Evolutionary conservation across 371 early-diverging fungal species (phyloP).

Genomic region (Amoeboaphelidium protococcarum): DNA sequence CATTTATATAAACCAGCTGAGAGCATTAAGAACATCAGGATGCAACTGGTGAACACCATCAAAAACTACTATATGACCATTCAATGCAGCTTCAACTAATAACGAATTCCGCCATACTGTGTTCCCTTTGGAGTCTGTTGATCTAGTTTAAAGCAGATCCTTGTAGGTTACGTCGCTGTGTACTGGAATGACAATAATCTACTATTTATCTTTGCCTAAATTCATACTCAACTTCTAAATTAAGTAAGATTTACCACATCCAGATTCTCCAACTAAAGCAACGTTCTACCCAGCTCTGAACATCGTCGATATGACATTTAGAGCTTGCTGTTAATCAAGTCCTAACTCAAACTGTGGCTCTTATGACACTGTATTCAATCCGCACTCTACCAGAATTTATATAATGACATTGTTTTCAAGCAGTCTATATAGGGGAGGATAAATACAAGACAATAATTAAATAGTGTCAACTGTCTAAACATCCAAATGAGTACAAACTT

Average conservation of each 20-base stretch:
- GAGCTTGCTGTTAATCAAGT: background rate
- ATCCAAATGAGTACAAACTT: too few species aligned
- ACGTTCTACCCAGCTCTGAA: constrained; percentile 36
- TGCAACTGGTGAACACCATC: background rate
- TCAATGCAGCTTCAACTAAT: background rate
- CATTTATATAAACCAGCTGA: too few species aligned
- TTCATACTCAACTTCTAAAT: constrained; percentile 36
- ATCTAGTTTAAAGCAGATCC: constrained; percentile 49
- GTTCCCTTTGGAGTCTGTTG: constrained; percentile 38
- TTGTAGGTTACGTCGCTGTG: constrained; percentile 49
- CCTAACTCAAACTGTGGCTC: too few species aligned
- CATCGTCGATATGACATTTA: constrained; percentile 22
- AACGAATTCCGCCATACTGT: constrained; percentile 16
- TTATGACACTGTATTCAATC: too few species aligned
- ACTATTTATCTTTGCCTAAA: constrained; percentile 30
- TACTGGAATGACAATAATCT: constrained; percentile 20
- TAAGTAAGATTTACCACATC: constrained; percentile 44
- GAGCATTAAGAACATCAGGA: too few species aligned
- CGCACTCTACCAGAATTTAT: too few species aligned
- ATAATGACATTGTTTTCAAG: too few species aligned
- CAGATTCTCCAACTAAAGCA: constrained; percentile 43
- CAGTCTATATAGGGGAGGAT: too few species aligned
- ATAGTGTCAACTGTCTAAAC: too few species aligned
- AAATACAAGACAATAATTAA: too few species aligned
- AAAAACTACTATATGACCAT: background rate